Evolutionary conservation across 2,329 filamentous ascomycete genomes (phyloP).

Genomic region (Clonostachys solani): DNA sequence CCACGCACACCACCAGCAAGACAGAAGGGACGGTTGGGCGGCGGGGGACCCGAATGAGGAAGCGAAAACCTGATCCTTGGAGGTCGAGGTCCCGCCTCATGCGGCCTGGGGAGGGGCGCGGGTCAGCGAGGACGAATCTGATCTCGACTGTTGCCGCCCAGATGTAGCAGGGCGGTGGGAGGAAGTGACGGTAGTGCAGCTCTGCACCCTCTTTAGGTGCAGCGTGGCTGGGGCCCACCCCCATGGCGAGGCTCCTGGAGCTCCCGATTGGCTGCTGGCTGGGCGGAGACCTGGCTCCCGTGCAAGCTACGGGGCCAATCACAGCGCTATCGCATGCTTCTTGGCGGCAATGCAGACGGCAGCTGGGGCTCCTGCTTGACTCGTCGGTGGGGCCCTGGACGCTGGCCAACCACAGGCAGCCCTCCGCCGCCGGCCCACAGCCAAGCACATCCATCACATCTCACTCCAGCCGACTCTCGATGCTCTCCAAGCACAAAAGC

Average conservation of each 20-base stretch:
- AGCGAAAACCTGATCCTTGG: too few species aligned
- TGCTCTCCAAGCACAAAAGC: neutral
- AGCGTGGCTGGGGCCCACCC: constrained; percentile 1
- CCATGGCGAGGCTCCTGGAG: neutral
- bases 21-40: too few species aligned
- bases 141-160: constrained; percentile 1
- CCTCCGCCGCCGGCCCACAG: too few species aligned
- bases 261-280: neutral
- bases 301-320: neutral
- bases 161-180: neutral
- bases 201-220: too few species aligned
- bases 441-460: too few species aligned
- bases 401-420: too few species aligned
- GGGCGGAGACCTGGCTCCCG: neutral
- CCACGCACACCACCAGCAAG: too few species aligned
- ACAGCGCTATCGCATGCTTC: neutral
- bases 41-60: too few species aligned
- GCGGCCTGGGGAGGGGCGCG: too few species aligned
- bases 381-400: neutral
- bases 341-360: constrained; percentile 1
- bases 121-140: constrained; percentile 1
- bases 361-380: neutral
- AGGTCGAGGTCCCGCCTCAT: too few species aligned
- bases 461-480: neutral
- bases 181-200: too few species aligned